These are phyloP conservation scores for Lotus japonicus DNA, from an alignment of 306 rosid species.

Conservation along the genomic window DNA sequence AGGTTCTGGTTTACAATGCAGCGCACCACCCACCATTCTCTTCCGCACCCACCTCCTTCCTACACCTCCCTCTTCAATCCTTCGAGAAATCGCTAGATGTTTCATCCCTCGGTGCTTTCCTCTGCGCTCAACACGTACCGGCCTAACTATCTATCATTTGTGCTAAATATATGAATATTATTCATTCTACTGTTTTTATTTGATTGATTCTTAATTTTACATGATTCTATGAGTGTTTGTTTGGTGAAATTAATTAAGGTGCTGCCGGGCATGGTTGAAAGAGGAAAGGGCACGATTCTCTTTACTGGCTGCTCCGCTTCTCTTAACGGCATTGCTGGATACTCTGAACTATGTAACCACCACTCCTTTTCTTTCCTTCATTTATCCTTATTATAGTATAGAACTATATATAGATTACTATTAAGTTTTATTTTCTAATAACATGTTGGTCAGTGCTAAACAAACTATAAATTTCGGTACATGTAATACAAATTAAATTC, in stretches of 20 bases:
- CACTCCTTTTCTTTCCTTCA: no score
- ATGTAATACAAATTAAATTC: no score
- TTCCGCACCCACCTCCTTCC: slow-evolving; percentile 35
- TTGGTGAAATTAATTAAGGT: slow-evolving; percentile 40
- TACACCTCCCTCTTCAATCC: slow-evolving; percentile 47
- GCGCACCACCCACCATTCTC: slow-evolving; percentile 26
- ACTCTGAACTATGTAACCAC: slow-evolving; percentile 73
- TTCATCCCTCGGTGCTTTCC: slow-evolving; percentile 84
- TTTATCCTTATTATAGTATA: no score
- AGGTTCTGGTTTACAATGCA: slow-evolving; percentile 75
- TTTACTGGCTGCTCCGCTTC: slow-evolving; percentile 92
- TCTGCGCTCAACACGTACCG: slow-evolving; percentile 97
- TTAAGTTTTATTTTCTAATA: no score
- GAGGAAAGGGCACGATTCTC: slow-evolving; percentile 87
- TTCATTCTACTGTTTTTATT: no score
- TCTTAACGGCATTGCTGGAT: slow-evolving; percentile 70
- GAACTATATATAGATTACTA: no score
- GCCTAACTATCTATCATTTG: no score
- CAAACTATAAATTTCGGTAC: no score
- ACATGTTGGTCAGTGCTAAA: no score
- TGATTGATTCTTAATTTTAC: no score
- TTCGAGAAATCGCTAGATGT: slow-evolving; percentile 76
- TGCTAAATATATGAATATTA: no score
- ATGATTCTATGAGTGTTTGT: not conserved
- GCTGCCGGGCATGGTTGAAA: slow-evolving; percentile 85